Evolutionary conservation across 2,329 filamentous ascomycete species (phyloP).

Genomic region (Sarocladiaceae sp.): DNA sequence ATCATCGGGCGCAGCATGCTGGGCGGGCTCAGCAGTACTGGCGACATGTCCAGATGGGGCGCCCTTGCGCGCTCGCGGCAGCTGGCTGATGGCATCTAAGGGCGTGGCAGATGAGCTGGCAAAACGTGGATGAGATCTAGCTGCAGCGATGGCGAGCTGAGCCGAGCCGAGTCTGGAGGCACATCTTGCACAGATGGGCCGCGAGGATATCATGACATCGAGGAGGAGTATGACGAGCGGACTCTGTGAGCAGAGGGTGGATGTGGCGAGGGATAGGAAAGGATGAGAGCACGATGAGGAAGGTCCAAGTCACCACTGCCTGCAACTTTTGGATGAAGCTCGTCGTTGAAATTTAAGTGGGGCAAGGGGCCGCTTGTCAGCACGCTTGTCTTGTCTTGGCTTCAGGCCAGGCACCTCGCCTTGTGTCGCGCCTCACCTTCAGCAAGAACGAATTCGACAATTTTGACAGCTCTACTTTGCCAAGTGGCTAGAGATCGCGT

Average conservation of each 20-base stretch:
- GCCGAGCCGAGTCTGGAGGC: constrained; percentile 17
- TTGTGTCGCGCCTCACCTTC: background rate
- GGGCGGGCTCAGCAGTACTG: background rate
- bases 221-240: background rate
- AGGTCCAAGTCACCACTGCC: background rate
- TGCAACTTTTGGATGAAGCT: constrained; percentile 7
- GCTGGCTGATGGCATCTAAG: background rate
- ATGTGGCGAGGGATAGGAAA: background rate
- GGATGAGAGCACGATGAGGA: background rate
- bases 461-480: too few relatives aligned
- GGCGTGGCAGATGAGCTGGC: background rate
- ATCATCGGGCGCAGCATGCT: background rate
- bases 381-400: too few relatives aligned
- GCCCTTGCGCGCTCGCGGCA: background rate
- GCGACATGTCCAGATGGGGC: background rate
- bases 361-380: background rate
- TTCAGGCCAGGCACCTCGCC: too few relatives aligned
- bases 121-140: constrained; percentile 5
- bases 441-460: too few relatives aligned
- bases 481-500: too few relatives aligned
- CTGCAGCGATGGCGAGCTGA: background rate
- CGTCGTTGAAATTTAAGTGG: constrained; percentile 8
- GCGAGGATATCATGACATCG: constrained; percentile 28
- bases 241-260: background rate
- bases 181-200: constrained; percentile 31